Percentiles rank a stretch among this genome's conserved stretches.
These are phyloP conservation scores for Croton setiger DNA, from an alignment of 441 rosid species.

Conservation along the genomic window DNA sequence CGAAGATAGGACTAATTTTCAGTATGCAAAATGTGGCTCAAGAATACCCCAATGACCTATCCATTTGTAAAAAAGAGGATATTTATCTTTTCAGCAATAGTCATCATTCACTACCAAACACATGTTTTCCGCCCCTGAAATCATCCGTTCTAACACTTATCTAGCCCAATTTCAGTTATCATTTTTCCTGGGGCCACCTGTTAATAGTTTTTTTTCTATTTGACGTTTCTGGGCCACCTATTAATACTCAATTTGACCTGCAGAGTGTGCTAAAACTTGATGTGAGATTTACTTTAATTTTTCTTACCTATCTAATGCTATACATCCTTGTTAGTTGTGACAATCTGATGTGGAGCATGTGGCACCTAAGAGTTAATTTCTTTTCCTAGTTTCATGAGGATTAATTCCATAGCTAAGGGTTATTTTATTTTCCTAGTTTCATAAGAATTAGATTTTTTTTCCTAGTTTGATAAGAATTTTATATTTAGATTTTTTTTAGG, in stretches of 20 bases:
- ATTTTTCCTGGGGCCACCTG: neutral
- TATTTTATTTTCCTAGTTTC: too few species aligned
- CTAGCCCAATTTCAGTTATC: neutral
- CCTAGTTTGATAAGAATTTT: too few species aligned
- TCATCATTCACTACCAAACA: neutral
- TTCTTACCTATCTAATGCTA: neutral
- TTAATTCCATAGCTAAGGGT: too few species aligned
- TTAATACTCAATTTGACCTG: neutral
- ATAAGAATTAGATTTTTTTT: too few species aligned
- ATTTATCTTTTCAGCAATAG: neutral
- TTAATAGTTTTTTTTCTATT: neutral
- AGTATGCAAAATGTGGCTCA: too few species aligned
- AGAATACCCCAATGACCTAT: too few species aligned
- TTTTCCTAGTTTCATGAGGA: too few species aligned
- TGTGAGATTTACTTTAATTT: neutral
- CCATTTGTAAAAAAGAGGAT: too few species aligned
- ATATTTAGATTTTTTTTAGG: too few species aligned
- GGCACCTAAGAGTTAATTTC: too few species aligned
- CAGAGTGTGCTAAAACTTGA: neutral
- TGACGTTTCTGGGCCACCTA: neutral
- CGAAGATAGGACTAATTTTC: too few species aligned
- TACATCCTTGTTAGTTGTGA: neutral
- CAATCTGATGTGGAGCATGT: too few species aligned
- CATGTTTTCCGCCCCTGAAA: neutral
- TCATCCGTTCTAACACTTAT: neutral